Evolutionary conservation across 192 early-diverging fungal species (phyloP).

Genomic region (Coemansia sp.): DNA sequence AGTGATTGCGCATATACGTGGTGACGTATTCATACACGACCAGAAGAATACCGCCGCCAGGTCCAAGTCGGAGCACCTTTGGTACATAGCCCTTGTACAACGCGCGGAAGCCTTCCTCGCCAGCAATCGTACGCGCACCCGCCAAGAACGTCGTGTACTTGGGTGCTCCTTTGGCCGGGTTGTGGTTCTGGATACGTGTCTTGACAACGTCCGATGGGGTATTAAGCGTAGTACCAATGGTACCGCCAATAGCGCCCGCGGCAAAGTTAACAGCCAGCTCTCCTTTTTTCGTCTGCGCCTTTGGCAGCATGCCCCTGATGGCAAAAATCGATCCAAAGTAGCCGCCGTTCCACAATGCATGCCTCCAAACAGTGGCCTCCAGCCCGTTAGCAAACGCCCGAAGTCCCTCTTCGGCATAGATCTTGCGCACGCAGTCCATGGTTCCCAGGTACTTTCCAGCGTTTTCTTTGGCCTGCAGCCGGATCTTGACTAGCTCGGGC

Average conservation of each 20-base stretch:
- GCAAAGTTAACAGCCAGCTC: constrained; percentile 83
- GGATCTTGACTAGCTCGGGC: constrained; percentile 94
- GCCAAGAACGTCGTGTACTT: constrained; percentile 93
- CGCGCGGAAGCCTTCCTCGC: constrained; percentile 85
- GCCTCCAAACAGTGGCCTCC: constrained; percentile 92
- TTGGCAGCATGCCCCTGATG: constrained; percentile 73
- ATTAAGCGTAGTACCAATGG: constrained; percentile 89
- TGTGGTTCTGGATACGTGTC: constrained; percentile 90
- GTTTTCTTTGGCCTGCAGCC: constrained; percentile 89
- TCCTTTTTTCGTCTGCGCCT: constrained; percentile 77
- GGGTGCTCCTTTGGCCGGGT: constrained; percentile 61
- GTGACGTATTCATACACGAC: constrained; percentile 91
- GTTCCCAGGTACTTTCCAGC: constrained; percentile 85
- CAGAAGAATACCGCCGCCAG: constrained; percentile 80
- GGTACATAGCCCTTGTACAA: constrained; percentile 96
- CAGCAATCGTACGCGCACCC: constrained; percentile 69
- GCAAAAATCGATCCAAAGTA: constrained; percentile 67
- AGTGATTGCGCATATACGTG: constrained; percentile 77
- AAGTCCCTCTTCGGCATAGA: constrained; percentile 77
- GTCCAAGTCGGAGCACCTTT: constrained; percentile 93
- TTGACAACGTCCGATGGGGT: constrained; percentile 98
- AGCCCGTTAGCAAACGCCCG: constrained; percentile 87
- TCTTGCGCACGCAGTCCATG: constrained; percentile 75
- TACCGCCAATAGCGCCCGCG: constrained; percentile 91
- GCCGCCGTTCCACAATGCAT: constrained; percentile 96